Evolutionary conservation across 2,329 filamentous ascomycete genomes (phyloP).

Genomic region (Meredithiella fracta): DNA sequence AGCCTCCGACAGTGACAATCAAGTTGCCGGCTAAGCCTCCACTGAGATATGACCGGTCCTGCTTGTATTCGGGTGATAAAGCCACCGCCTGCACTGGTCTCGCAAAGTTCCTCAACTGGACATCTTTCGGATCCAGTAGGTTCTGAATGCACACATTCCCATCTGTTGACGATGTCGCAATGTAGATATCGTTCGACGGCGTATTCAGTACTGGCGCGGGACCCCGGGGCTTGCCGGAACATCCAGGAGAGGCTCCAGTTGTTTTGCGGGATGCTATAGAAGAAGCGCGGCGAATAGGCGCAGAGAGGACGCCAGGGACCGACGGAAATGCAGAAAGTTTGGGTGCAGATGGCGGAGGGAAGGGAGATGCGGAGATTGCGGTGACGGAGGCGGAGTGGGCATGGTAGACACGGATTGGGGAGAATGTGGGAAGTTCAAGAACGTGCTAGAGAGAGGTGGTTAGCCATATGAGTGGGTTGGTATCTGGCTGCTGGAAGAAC

Average conservation of each 20-base stretch:
- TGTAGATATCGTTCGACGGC: constrained; percentile 80
- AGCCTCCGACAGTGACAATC: constrained; percentile 70
- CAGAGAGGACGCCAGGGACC: constrained; percentile 1
- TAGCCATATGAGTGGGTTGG: constrained; percentile 15
- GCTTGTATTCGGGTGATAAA: constrained; percentile 87
- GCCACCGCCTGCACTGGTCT: constrained; percentile 83
- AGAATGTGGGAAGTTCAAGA: constrained; percentile 65
- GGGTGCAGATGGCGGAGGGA: constrained; percentile 38
- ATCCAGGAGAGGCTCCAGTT: constrained; percentile 30
- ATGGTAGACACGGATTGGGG: constrained; percentile 70
- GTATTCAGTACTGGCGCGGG: constrained; percentile 46
- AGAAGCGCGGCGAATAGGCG: constrained; percentile 19
- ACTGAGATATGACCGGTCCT: constrained; percentile 74
- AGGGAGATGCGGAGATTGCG: constrained; percentile 76
- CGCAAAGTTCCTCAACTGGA: constrained; percentile 81
- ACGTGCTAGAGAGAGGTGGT: constrained; percentile 52
- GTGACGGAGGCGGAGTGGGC: constrained; percentile 88
- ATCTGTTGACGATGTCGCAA: constrained; percentile 87
- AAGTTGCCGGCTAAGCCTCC: constrained; percentile 78
- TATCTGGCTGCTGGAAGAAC: constrained; percentile 19
- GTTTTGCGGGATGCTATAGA: constrained; percentile 18
- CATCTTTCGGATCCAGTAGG: constrained; percentile 73
- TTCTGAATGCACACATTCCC: constrained; percentile 89
- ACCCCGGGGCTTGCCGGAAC: constrained; percentile 31
- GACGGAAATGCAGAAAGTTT: constrained; percentile 6